Evolutionary conservation across 345 rosid species (phyloP), one percentile per base, ranked within the genome.

Genomic region (Physaria fendleri): DNA sequence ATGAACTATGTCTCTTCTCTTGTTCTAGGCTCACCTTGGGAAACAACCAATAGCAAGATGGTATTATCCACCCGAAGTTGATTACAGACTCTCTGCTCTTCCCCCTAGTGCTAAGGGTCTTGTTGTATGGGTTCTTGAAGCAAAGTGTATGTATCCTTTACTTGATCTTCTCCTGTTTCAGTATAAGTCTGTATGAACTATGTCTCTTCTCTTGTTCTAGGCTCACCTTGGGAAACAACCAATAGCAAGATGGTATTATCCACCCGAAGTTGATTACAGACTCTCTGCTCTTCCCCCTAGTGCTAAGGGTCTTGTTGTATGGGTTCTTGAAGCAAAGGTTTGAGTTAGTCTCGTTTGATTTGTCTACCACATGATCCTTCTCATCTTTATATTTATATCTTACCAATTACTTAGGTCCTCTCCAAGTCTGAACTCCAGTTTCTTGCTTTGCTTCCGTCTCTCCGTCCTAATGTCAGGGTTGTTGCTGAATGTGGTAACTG

Each of bases 31-130:
- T 7, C 93, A 88, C 62, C 71, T 92, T 5, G 96, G 98, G 64
- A 92, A 92, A 78, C 93, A 92, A 59, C 98, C 95, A 2, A 86
- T 92, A 65, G 95, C 93, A 44, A 82, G 98, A 55, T 92, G 98
- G 98, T 92, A 86, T 65, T 88, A 73, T 57, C 97, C 98, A 2
- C 98, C 95, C 2, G 96, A 86, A 69, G 91, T 92, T 4, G 98
- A 92, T 60, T 88, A 76, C 39, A 80, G 95, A 62, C 90, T 92
- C 28, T 73, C 75, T 0, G 85, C 87, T 20, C 69, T 86, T 50
- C 96, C 96, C 3, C 78, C 88, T 1, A 33, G 62, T 62, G 98
- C 95, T 15, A 88, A 84, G 74, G 95, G 98, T 52, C 95, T 92
- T 17, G 75, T 92, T 0, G 82, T 92, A 38, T 92, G 98, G 96